A percentile compares a stretch with the other conserved stretches of the same genome.
Conservation (phyloP, 306 rosid genomes). For the Castanospermum australe region DNA sequence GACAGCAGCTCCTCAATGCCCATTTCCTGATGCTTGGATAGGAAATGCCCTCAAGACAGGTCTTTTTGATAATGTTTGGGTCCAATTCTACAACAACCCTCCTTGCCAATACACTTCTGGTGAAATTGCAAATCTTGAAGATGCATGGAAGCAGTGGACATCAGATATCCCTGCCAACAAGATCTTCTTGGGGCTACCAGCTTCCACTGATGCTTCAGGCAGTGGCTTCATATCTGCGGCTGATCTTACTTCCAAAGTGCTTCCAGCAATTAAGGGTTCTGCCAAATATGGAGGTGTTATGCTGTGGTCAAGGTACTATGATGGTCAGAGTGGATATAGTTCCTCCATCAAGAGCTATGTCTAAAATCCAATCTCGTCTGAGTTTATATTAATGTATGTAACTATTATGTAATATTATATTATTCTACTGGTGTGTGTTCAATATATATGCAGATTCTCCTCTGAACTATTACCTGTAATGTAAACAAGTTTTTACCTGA, state of each 20-base stretch:
- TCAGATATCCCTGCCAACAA: slow-evolving; percentile 34
- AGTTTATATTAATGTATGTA: background rate
- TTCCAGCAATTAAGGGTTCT: slow-evolving; percentile 40
- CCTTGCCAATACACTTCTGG: slow-evolving; percentile 35
- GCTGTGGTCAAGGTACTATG: slow-evolving; percentile 46
- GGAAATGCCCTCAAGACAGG: slow-evolving; percentile 42
- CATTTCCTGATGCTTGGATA: slow-evolving; percentile 44
- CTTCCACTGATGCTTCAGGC: slow-evolving; percentile 37
- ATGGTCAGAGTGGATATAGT: slow-evolving; percentile 36
- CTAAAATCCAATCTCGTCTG: background rate
- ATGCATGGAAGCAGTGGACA: slow-evolving; percentile 46
- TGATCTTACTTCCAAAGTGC: slow-evolving; percentile 42
- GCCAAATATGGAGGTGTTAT: slow-evolving; percentile 41
- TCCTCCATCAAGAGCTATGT: slow-evolving; percentile 36
- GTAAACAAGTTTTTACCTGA: too few species aligned
- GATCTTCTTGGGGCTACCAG: slow-evolving; percentile 41
- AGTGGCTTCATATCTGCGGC: slow-evolving; percentile 38
- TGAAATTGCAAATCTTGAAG: slow-evolving; percentile 24
- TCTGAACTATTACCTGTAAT: too few species aligned
- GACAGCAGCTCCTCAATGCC: slow-evolving; percentile 45
- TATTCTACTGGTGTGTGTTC: background rate
- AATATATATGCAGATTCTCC: too few species aligned
- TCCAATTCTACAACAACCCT: slow-evolving; percentile 46
- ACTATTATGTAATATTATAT: background rate
- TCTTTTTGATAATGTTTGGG: slow-evolving; percentile 40